Evolutionary conservation across 768 basidiomycete genomes (phyloP), one percentile per base, ranked within the genome.

Genomic region (Termitomyces sp.): DNA sequence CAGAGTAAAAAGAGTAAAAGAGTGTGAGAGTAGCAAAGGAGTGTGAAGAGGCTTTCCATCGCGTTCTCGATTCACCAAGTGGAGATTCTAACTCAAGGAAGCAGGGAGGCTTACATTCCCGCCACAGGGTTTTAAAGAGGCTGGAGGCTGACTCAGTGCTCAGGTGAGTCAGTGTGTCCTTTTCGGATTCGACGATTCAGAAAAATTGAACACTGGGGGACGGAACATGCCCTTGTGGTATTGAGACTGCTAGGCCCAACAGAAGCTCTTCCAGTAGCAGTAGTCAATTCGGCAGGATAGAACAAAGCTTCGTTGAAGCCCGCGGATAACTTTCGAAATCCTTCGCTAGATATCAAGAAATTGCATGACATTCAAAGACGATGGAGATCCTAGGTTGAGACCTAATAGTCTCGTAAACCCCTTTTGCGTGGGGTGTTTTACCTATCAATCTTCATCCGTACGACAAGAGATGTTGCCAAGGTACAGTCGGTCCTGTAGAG

Each of bases 1-100:
- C 23, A 54, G 2, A 55, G 40, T 1, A 45, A 54, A 47, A 39
- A 50, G 45, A 64, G 25, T 32, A 63, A 61, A 63, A 64, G 59
- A 59, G 41, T 43, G 61, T 58, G 55, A 52, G 44, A 39, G 54
- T 46, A 57, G 53, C 27, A 55, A 64, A 62, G 16, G 56, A 62
- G 35, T 59, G 59, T 50, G 44, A 46, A 49, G 28, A 50, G 56
- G 41, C 48, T 27, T 44, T 61, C 59, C 61, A 61, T 64, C 21
- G 37, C 23, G 41, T 45, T 44, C 40, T n/a, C 32, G n/a, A 7
- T 8, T 27, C 21, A 27, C 32, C 17, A 12, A 41, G n/a, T 35
- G 40, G 14, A 34, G 17, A 12, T n/a, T 35, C 42, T 35, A 34
- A 41, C 32, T 27, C 32, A 34, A 48, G 34, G n/a, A 17, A 19